Evolutionary conservation across 2,329 filamentous ascomycete genomes (phyloP).

Genomic region (Aspergillaceae sp.): DNA sequence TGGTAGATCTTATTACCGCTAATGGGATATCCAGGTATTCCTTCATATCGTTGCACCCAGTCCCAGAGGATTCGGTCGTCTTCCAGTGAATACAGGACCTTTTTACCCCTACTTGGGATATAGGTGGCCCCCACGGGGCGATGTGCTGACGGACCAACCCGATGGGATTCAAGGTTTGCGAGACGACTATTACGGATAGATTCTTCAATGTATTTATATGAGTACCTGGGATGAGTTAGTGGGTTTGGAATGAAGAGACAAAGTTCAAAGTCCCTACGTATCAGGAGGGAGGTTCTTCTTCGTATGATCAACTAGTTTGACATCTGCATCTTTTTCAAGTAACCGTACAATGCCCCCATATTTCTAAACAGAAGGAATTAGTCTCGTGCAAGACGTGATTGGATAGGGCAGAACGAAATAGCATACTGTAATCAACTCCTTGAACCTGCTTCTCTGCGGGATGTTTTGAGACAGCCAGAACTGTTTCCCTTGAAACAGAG

Average conservation of each 20-base stretch:
- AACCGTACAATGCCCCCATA: conserved; percentile 49
- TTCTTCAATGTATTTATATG: conserved; percentile 50
- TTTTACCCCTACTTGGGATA: conserved; percentile 26
- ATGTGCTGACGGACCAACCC: conserved; percentile 36
- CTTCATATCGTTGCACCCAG: conserved; percentile 32
- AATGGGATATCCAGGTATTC: conserved; percentile 21
- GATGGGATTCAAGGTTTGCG: conserved; percentile 41
- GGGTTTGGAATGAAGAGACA: neutral
- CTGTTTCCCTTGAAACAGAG: conserved; percentile 45
- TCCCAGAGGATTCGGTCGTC: conserved; percentile 41
- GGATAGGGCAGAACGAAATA: neutral
- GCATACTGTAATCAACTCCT: conserved; percentile 40
- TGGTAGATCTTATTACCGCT: conserved; percentile 40
- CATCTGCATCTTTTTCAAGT: conserved; percentile 49
- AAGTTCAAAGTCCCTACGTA: conserved; percentile 28
- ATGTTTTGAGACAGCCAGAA: conserved; percentile 53
- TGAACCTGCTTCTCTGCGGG: conserved; percentile 42
- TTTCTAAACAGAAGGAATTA: conserved; percentile 18
- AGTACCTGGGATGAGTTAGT: conserved; percentile 33
- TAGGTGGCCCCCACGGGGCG: conserved; percentile 38
- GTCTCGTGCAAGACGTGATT: neutral
- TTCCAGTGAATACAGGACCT: conserved; percentile 30
- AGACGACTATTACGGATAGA: conserved; percentile 44
- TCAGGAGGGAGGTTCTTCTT: conserved; percentile 42
- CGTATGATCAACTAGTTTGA: conserved; percentile 51